Percentiles rank a stretch among this genome's conserved stretches.
These are phyloP conservation scores for Metschnikowia chrysomelidarum DNA, from an alignment of 805 yeast species.

Conservation along the genomic window DNA sequence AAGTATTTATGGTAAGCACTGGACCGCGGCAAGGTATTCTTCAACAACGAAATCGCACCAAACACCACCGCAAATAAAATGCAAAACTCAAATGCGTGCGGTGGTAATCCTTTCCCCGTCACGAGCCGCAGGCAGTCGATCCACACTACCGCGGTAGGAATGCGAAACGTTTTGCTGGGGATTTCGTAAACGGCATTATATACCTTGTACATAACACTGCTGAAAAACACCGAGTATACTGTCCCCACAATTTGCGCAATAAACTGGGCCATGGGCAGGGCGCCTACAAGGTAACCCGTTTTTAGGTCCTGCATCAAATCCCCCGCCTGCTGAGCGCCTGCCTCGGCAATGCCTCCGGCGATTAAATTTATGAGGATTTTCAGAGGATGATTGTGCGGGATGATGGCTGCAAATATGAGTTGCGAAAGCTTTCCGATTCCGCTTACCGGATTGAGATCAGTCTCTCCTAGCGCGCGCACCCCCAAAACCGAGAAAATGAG, in stretches of 20 bases:
- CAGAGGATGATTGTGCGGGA: constrained; percentile 75
- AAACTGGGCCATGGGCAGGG: constrained; percentile 91
- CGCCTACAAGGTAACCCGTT: constrained; percentile 89
- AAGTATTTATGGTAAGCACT: constrained; percentile 39
- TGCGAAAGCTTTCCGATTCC: constrained; percentile 96
- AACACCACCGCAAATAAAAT: constrained; percentile 63
- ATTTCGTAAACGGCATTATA: constrained; percentile 82
- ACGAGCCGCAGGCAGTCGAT: constrained; percentile 92
- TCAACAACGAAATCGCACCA: constrained; percentile 64
- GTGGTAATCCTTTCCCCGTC: constrained; percentile 88
- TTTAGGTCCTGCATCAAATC: constrained; percentile 96
- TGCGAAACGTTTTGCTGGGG: constrained; percentile 76
- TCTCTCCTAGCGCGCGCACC: constrained; percentile 93
- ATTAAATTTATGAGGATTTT: constrained; percentile 80
- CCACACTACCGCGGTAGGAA: constrained; percentile 97
- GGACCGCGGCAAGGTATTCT: constrained; percentile 51
- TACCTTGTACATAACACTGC: constrained; percentile 77
- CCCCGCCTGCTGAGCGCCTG: constrained; percentile 99
- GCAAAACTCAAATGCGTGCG: constrained; percentile 62
- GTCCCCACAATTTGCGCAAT: constrained; percentile 89
- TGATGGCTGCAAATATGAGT: constrained; percentile 75
- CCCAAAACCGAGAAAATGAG: constrained; percentile 79
- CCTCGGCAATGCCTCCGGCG: constrained; percentile 97
- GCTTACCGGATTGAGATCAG: constrained; percentile 94
- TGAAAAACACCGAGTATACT: constrained; percentile 72